Conservation (phyloP, 23 red algal species). For the Agarophyton chilense region DNA sequence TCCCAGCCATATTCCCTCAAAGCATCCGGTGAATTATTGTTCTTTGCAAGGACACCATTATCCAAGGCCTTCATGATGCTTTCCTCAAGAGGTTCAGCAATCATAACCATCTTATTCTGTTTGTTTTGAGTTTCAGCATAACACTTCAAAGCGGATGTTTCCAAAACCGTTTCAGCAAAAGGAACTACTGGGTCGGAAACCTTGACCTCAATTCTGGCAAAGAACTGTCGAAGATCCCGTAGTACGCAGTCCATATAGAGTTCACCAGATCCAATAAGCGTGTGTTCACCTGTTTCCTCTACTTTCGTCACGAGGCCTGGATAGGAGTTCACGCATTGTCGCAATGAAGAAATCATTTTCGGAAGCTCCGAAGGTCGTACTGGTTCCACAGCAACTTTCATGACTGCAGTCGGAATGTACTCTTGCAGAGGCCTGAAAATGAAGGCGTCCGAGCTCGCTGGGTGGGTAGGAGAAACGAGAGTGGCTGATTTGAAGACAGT, state of each 20-base stretch:
- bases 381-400: constrained; percentile 90
- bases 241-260: constrained; percentile 86
- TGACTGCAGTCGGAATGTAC: constrained; percentile 39
- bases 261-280: constrained; percentile 88
- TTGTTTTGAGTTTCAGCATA: constrained; percentile 83
- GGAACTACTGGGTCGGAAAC: constrained; percentile 91
- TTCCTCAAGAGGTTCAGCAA: constrained; percentile 89
- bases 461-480: constrained; percentile 43
- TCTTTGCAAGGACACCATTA: constrained; percentile 25
- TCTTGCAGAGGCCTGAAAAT: constrained; percentile 49
- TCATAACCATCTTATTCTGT: constrained; percentile 80
- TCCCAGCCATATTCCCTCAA: constrained; percentile 85
- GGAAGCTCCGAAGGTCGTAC: constrained; percentile 81
- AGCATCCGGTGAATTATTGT: constrained; percentile 2
- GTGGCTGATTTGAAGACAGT: constrained; percentile 80
- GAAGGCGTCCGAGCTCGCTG: constrained; percentile 34
- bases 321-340: constrained; percentile 71
- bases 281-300: constrained; percentile 94
- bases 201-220: constrained; percentile 75
- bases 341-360: constrained; percentile 80
- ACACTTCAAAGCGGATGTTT: constrained; percentile 73
- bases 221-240: constrained; percentile 71
- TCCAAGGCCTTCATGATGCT: constrained; percentile 76
- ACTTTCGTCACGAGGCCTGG: constrained; percentile 81
- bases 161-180: constrained; percentile 74